Base-by-base conservation (phyloP, 129 eudicot species). In the Flaveria brownii region DNA sequence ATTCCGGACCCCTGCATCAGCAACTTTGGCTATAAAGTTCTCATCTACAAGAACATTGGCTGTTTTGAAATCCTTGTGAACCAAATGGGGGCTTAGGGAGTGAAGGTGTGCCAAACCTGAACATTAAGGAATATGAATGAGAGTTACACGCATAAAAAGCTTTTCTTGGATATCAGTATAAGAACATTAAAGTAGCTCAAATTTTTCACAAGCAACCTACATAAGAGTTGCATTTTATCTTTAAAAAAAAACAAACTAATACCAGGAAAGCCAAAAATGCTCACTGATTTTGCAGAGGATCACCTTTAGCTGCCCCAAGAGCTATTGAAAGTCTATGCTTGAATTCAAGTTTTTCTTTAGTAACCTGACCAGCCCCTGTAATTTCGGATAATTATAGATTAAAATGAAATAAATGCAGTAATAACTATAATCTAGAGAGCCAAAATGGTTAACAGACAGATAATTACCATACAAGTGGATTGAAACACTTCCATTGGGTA, bases 281-380 rank as follows among this genome's bases (percentile, higher is more conserved):
- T 93, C 98, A 93, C 98, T 88, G 95, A 84, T 89, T 89, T 87
- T 88, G 92, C 96, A 93, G 90, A 90, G 87, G 95, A 86, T 93
- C 98, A 90, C 98, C 98, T 93, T 90, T 93, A 88, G 98, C 98
- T 80, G 96, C 95, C 83, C 98, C 98, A 77, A 93, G 84, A 78
- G 98, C 96, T 84, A 93, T 93, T 49, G 92, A 39, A 75, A 90
- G 94, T 81, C 96, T 88, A 72, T 90, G 98, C 92, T 93, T 93
- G 91, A 93, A 93, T 83, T 93, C 98, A 74, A 90, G 90, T 88
- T 93, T 88, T 84, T 93, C 96, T 74, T 77, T 85, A 17, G 90
- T 76, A 81, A 82, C 90, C 76, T 90, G 88, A 80, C 89, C 88
- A 71, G 87, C 87, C 50, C 98, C 98, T 92, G 90, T 72, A 87